Base-by-base conservation (phyloP, 78 protist species). In the Chrysochromulina tobinii region DNA sequence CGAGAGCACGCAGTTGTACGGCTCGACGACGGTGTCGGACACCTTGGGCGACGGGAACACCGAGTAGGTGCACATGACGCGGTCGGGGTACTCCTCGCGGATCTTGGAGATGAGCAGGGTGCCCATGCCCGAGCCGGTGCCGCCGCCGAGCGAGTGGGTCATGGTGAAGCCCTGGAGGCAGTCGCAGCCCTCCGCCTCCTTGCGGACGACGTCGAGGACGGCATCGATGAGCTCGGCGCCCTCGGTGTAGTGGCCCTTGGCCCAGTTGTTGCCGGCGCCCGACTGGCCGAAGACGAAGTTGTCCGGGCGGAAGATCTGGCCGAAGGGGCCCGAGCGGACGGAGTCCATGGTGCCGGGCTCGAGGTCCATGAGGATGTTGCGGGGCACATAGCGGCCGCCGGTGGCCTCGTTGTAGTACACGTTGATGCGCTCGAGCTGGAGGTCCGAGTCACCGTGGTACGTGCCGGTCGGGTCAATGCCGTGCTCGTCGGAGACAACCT, bases 91-190 rank as follows among this genome's bases (percentile, higher is more conserved):
- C 92, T 99, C 99, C 89, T 98, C 99, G 53, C 92, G 87, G 84
- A 93, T 89, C 92, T 93, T 93, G 66, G 93, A 90, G 69, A 93
- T 90, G 59, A 96, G 90, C 3, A 92, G 94, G 9, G 95, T 91
- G n/a, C 95, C 98, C 95, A 94, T 92, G 57, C 99, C 99, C 21
- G 99, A 98, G 72, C 99, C 99, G 53, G 99, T 99, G 58, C 99
- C 99, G 66, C 99, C 99, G 58, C 99, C 99, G 61, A 99, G 96
- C 21, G 99, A 99, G 97, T 98, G 99, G 18, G 97, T 61, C 55
- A 98, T 91, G 92, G 97, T 99, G 98, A 99, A 98, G 81, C 99
- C 99, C 94, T 99, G 99, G 20, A 99, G 97, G 93, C 98, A 97
- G 90, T 98, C 99, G 93, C 98, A 96, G 68, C 77, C 27, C 95